A percentile compares a stretch with the other conserved stretches of the same genome.
Evolutionary conservation across 2,329 filamentous ascomycete species (phyloP).

Genomic region (Xylaria sp.): DNA sequence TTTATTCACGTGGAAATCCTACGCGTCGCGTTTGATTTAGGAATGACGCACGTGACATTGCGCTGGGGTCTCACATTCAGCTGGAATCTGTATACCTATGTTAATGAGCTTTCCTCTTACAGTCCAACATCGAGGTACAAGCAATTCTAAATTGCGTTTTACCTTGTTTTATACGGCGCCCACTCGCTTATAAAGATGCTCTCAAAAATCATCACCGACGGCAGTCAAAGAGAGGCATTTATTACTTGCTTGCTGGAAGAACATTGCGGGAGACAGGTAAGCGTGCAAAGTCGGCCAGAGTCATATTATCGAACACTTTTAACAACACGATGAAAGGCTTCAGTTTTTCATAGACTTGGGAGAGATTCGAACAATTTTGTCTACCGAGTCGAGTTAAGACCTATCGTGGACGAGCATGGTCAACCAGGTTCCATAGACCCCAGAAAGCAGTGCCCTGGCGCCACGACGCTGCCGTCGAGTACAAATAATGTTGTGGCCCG

Average conservation of each 20-base stretch:
- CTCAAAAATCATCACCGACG: conserved; percentile 4
- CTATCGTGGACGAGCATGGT: conserved; percentile 9
- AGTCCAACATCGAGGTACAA: too few relatives aligned
- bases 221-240: conserved; percentile 14
- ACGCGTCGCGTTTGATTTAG: background rate
- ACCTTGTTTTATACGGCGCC: too few relatives aligned
- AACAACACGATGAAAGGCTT: conserved; percentile 10
- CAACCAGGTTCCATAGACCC: conserved; percentile 6
- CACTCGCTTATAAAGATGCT: conserved; percentile 15
- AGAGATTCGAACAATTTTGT: conserved; percentile 24
- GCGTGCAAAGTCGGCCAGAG: too few relatives aligned
- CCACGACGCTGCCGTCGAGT: conserved; percentile 23
- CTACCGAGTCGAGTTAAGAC: conserved; percentile 22
- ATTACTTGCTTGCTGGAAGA: conserved; percentile 20
- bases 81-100: too few relatives aligned
- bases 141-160: too few relatives aligned
- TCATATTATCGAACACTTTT: too few relatives aligned
- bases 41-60: too few relatives aligned
- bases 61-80: too few relatives aligned
- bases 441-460: conserved; percentile 14
- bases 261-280: conserved; percentile 19
- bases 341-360: conserved; percentile 15
- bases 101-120: too few relatives aligned
- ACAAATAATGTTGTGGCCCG: conserved; percentile 24
- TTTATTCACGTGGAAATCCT: conserved; percentile 3